A percentile compares a stretch with the other conserved stretches of the same genome.
phyloP scores from a whole-genome alignment of 176 grass and related monocot species.

The Zea luxurians region DNA sequence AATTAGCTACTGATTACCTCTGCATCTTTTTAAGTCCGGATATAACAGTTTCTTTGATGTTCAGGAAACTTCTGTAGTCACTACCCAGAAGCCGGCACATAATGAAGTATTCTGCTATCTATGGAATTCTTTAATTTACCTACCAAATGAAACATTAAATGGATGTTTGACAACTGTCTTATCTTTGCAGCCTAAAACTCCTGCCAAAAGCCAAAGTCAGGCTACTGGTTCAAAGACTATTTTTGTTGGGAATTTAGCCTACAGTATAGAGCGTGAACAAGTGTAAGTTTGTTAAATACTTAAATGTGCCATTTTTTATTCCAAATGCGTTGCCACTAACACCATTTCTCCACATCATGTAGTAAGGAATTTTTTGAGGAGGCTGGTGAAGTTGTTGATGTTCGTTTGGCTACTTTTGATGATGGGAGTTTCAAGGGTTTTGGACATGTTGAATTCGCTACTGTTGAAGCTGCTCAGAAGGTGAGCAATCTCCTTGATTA shows the following conservation, averaged over 20 bases:
- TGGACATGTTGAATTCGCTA: slow-evolving; percentile 79
- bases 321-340: background rate
- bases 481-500: slow-evolving; percentile 29
- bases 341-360: slow-evolving; percentile 3
- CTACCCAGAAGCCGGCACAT: slow-evolving; percentile 20
- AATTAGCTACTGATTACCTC: background rate
- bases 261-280: slow-evolving; percentile 41
- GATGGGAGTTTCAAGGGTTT: slow-evolving; percentile 61
- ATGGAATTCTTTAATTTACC: background rate
- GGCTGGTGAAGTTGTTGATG: slow-evolving; percentile 58
- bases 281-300: slow-evolving; percentile 52
- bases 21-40: background rate
- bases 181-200: slow-evolving; percentile 51
- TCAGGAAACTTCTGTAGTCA: slow-evolving; percentile 37
- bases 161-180: background rate
- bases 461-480: slow-evolving; percentile 65
- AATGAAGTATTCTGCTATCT: slow-evolving; percentile 35
- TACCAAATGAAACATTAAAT: background rate
- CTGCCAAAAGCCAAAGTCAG: slow-evolving; percentile 47
- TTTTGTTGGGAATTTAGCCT: slow-evolving; percentile 70
- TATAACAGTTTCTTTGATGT: slow-evolving; percentile 12
- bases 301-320: background rate
- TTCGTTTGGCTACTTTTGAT: slow-evolving; percentile 45
- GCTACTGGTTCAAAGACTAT: slow-evolving; percentile 53
- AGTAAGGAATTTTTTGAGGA: slow-evolving; percentile 71